phyloP scores from a whole-genome alignment of 805 yeast genomes.

The Cyberlindnera bimundalis region DNA sequence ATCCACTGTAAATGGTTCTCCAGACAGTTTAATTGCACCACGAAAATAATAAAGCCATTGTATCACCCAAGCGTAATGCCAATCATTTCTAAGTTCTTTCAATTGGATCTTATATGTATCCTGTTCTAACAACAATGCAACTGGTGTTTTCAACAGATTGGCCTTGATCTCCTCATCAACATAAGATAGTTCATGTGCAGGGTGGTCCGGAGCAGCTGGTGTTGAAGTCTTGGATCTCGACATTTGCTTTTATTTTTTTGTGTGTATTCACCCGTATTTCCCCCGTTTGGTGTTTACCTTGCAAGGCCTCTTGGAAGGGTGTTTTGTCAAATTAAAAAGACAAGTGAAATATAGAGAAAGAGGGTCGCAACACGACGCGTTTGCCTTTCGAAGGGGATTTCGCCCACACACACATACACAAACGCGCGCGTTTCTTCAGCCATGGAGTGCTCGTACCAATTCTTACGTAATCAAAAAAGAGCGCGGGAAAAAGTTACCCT shows the following conservation, averaged over 20 bases:
- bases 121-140: slow-evolving; percentile 35
- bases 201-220: slow-evolving; percentile 25
- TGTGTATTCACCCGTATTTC: too few relatives aligned
- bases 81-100: slow-evolving; percentile 33
- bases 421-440: too few relatives aligned
- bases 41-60: slow-evolving; percentile 58
- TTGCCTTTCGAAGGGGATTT: too few relatives aligned
- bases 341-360: too few relatives aligned
- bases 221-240: slow-evolving; percentile 23
- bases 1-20: slow-evolving; percentile 55
- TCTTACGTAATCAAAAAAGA: too few relatives aligned
- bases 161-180: slow-evolving; percentile 34
- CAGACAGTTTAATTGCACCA: slow-evolving; percentile 45
- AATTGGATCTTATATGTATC: slow-evolving; percentile 32
- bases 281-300: too few relatives aligned
- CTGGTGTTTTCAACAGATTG: slow-evolving; percentile 39
- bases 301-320: too few relatives aligned
- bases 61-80: slow-evolving; percentile 38
- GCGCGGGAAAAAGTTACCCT: too few relatives aligned
- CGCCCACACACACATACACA: too few relatives aligned
- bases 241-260: slow-evolving; percentile 7
- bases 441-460: too few relatives aligned
- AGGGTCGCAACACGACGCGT: too few relatives aligned
- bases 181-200: slow-evolving; percentile 24
- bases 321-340: too few relatives aligned